phyloP scores from a whole-genome alignment of 176 grass and related monocot species.

The Carex littledalei region DNA sequence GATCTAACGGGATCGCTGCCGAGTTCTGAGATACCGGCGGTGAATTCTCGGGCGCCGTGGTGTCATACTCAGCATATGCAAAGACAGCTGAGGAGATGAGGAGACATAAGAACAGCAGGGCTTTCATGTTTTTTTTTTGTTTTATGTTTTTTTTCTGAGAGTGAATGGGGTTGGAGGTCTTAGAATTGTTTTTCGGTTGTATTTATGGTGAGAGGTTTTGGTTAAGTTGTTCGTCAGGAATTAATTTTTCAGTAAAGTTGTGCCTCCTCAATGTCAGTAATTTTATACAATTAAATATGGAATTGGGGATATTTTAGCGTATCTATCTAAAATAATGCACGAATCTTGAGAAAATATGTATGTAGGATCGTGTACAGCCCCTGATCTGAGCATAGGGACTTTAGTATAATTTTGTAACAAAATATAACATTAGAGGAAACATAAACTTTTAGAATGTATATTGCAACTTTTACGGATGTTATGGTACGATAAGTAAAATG shows the following conservation, averaged over 20 bases:
- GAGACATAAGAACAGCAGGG: constrained; percentile 6
- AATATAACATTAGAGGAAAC: too few relatives aligned
- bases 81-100: constrained; percentile 11
- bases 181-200: not conserved
- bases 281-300: not conserved
- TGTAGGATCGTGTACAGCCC: not conserved
- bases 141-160: not conserved
- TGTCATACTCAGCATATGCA: not conserved
- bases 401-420: too few relatives aligned
- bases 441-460: not conserved
- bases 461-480: not conserved
- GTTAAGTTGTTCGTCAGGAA: constrained; percentile 16
- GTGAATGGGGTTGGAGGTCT: not conserved
- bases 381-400: not conserved
- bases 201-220: not conserved
- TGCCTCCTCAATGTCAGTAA: not conserved
- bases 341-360: not conserved
- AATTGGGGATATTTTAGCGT: not conserved
- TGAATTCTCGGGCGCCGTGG: not conserved
- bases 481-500: not conserved
- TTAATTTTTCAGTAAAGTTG: not conserved
- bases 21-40: not conserved
- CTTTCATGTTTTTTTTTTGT: not conserved
- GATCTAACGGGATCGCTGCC: not conserved
- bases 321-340: not conserved